Base-by-base conservation (phyloP, 257 asterid species). In the Ilex aquifolium region DNA sequence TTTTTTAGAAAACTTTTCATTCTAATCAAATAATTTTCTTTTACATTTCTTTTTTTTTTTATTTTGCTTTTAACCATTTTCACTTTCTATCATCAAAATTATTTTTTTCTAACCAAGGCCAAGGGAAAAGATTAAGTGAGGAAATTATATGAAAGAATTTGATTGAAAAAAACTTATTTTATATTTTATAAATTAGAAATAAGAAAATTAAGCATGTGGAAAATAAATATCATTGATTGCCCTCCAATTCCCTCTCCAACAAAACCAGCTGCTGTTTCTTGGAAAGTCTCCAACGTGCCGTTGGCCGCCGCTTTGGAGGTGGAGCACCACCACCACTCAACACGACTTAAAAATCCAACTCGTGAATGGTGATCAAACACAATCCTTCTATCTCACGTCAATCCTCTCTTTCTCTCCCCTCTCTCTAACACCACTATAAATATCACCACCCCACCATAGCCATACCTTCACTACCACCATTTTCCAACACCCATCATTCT, bases 381-480 rank as follows among this genome's bases (percentile, higher is more conserved):
- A 67, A 76, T 68, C 72, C 90, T 88, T 86, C 76, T 69, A 65
- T 82, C 77, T 81, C 88, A 88, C 96, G 96, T 85, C 80, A 67
- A 21, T 21, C 27, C 75, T 48, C 32, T 30, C 57, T 36, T 31
- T 15, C 31, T 65, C 72, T 65, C 27, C 76, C 27, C 27, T 21
- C 27, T 21, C 27, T 21, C 27, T 21, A 21, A 21, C 27, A 21
- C 27, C 27, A 21, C 27, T 21, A 21, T 21, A 21, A 21, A 21
- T 21, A 21, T 21, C 27, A 21, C 27, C 27, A 21, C 27, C 27
- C 27, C 27, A 21, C 27, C 27, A 21, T 21, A 21, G 27, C 27
- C 27, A 21, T 21, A 21, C 27, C 27, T 21, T 21, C 27, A 21
- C 27, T 21, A 21, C 9, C 56, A 15, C 27, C 15, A 51, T 16